Evolutionary conservation across 768 basidiomycete species (phyloP).

Genomic region (Mycena chlorophos): DNA sequence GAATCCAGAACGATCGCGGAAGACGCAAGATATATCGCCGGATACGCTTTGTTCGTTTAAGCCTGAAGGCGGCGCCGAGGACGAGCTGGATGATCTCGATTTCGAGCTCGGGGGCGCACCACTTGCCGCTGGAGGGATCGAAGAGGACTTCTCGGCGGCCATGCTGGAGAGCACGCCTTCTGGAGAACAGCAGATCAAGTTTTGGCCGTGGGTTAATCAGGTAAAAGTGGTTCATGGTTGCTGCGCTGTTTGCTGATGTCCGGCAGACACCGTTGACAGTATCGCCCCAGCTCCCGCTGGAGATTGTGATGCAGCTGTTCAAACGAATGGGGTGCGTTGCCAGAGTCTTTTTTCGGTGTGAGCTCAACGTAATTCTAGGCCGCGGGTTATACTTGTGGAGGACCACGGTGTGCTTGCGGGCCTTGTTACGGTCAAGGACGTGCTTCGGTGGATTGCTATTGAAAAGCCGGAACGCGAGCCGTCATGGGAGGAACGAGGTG

Average conservation of each 20-base stretch:
- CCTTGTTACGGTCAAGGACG: conserved; percentile 94
- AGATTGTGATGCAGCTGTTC: conserved; percentile 97
- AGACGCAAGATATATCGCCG: conserved; percentile 56
- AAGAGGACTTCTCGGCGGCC: conserved; percentile 68
- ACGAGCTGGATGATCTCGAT: conserved; percentile 53
- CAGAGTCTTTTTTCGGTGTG: conserved; percentile 4
- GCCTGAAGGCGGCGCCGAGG: conserved; percentile 39
- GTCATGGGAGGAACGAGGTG: conserved; percentile 63
- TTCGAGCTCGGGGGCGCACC: conserved; percentile 47
- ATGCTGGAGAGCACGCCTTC: conserved; percentile 61
- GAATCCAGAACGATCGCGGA: conserved; percentile 66
- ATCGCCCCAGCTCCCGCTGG: conserved; percentile 86
- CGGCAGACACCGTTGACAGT: conserved; percentile 90
- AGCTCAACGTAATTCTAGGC: conserved; percentile 47
- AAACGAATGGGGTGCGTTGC: conserved; percentile 90
- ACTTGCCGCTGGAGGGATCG: conserved; percentile 52
- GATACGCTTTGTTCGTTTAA: conserved; percentile 77
- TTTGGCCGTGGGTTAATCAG: conserved; percentile 95
- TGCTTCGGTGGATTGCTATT: conserved; percentile 79
- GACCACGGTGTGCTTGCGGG: conserved; percentile 81
- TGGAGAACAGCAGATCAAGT: conserved; percentile 53
- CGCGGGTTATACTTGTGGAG: conserved; percentile 94
- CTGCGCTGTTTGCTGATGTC: conserved; percentile 2
- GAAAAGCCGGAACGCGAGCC: conserved; percentile 53
- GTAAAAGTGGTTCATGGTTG: conserved; percentile 43